Base-by-base conservation (phyloP, 2,329 filamentous ascomycete genomes). In the Penicillium thymicola region DNA sequence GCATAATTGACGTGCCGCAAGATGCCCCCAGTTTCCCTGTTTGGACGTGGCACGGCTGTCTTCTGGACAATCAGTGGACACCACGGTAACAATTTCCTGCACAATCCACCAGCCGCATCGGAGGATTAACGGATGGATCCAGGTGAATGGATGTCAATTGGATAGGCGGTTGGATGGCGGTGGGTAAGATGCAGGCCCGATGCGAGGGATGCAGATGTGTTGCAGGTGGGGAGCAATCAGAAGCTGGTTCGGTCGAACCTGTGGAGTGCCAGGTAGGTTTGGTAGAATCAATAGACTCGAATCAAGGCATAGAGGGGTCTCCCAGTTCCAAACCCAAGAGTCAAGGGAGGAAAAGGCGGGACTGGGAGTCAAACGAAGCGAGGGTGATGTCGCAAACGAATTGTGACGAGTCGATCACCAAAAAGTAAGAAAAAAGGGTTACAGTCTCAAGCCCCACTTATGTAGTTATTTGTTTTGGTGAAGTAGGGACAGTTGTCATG, bases 1-100 rank as follows among this genome's bases (percentile, higher is more conserved):
- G 64, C 67, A 68, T 67, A 46, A 59, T 65, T 66, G 64, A 65
- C 60, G 64, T 64, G 63, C 65, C 30, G 63, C 47, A 56, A 55
- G 58, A 43, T 41, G 40, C 44, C 52, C 52, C 45, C 45, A 6
- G 45, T 65, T 61, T 59, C 59, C 59, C 59, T 58, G 53, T 63
- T 59, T 21, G 58, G 58, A 47, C 55, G 59, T 59, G 60, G 55
- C 47, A 55, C 55, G 27, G 53, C 53, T 59, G 58, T 59, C 55
- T 57, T 51, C 53, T 51, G 50, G 52, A 54, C 59, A 65, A 66
- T 64, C 54, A 64, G 48, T 48, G 47, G 44, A 42, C 23, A 52
- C 52, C 28, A 34, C 30, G n/a, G 37, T 41, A 38, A 55, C 37
- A 21, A 45, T 55, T 57, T 53, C 30, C 45, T 54, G 59, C 44